These are phyloP conservation scores for Porphyra umbilicalis DNA, from an alignment of 31 red algal genomes.

Conservation along the genomic window DNA sequence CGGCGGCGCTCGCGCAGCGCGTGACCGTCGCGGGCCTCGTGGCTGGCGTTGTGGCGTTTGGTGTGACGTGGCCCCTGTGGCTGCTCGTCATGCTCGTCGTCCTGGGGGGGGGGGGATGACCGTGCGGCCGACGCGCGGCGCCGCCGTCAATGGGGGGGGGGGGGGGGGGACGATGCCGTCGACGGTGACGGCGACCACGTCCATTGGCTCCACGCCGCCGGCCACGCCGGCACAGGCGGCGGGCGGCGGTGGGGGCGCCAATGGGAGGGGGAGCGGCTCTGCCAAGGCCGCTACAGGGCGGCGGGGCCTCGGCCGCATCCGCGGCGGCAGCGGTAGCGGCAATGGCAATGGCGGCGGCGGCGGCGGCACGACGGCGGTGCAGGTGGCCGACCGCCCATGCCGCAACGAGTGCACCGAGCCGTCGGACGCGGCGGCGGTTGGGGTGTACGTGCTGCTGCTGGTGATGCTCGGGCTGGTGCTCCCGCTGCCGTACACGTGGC, in stretches of 20 bases:
- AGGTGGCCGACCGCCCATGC: slow-evolving; percentile 45
- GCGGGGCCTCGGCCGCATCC: too few species aligned
- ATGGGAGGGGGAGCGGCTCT: too few species aligned
- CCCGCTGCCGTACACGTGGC: slow-evolving; percentile 26
- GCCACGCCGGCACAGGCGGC: background rate
- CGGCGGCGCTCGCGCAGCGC: slow-evolving; percentile 46
- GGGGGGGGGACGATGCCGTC: background rate
- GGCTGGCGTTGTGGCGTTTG: slow-evolving; percentile 4
- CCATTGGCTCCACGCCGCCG: background rate
- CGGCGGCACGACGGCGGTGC: background rate
- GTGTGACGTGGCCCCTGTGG: slow-evolving; percentile 40
- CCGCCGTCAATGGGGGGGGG: background rate
- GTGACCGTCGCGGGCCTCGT: slow-evolving; percentile 70
- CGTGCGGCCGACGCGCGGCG: background rate
- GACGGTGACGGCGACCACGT: background rate
- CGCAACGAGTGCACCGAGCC: slow-evolving; percentile 87
- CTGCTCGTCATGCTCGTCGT: slow-evolving; percentile 60
- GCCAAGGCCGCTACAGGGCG: too few species aligned
- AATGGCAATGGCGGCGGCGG: background rate
- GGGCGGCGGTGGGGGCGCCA: background rate
- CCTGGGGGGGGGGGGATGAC: slow-evolving; percentile 56
- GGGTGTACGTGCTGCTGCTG: slow-evolving; percentile 72
- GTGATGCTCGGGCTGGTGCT: slow-evolving; percentile 68
- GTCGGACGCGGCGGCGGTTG: slow-evolving; percentile 28
- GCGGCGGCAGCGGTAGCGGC: background rate